Percentiles rank a stretch among this genome's conserved stretches.
These are phyloP conservation scores for Pleurotus tuoliensis DNA, from an alignment of 768 basidiomycete genomes.

Conservation along the genomic window DNA sequence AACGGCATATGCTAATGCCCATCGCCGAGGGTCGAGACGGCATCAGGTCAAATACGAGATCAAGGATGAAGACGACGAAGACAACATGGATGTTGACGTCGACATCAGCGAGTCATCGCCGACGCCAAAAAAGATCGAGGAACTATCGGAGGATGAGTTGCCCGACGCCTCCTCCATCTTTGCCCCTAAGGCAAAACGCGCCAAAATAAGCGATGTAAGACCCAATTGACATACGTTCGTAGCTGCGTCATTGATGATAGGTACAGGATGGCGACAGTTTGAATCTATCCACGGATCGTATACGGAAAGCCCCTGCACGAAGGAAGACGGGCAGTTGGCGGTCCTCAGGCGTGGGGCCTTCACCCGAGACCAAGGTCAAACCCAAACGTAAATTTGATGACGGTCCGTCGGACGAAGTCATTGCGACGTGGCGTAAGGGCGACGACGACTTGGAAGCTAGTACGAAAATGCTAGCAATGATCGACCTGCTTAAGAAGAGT, in stretches of 20 bases:
- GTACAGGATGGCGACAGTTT: constrained; percentile 17
- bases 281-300: constrained; percentile 13
- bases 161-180: constrained; percentile 44
- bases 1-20: constrained; percentile 31
- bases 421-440: constrained; percentile 55
- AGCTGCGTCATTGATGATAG: no score
- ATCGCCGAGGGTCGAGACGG: constrained; percentile 20
- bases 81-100: constrained; percentile 14
- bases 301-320: constrained; percentile 14
- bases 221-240: not conserved
- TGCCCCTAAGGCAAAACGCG: constrained; percentile 7
- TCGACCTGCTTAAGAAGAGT: constrained; percentile 51
- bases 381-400: constrained; percentile 19
- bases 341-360: constrained; percentile 2
- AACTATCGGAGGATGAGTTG: constrained; percentile 50
- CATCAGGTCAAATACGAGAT: constrained; percentile 9
- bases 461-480: constrained; percentile 61
- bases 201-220: constrained; percentile 30
- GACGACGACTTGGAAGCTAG: constrained; percentile 63
- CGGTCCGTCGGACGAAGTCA: constrained; percentile 37
- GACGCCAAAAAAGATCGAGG: constrained; percentile 21
- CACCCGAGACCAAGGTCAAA: constrained; percentile 22
- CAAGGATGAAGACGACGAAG: constrained; percentile 18
- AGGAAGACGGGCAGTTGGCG: constrained; percentile 22
- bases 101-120: constrained; percentile 23